Percentiles rank a stretch among this genome's conserved stretches.
Evolutionary conservation across 2,329 filamentous ascomycete genomes (phyloP).

Genomic region (Gliomastix tumulicola): DNA sequence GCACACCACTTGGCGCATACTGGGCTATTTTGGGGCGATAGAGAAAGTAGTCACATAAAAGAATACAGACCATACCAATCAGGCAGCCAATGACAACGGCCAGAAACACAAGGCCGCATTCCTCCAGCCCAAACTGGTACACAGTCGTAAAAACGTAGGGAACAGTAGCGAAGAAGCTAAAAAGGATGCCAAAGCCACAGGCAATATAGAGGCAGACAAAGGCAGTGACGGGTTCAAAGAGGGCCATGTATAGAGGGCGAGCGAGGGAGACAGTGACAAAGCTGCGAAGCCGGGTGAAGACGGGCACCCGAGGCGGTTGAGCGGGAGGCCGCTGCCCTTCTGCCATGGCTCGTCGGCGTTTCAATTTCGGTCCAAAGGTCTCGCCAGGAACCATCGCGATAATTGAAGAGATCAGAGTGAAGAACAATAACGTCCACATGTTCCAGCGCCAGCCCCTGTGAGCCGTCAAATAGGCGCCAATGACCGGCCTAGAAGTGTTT

Average conservation of each 20-base stretch:
- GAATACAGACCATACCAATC: constrained; percentile 1
- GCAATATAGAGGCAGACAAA: constrained; percentile 44
- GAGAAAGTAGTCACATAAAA: constrained; percentile 29
- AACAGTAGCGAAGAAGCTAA: constrained; percentile 44
- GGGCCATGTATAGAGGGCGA: constrained; percentile 49
- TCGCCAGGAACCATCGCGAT: constrained; percentile 37
- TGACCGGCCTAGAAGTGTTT: constrained; percentile 27
- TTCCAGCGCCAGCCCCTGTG: constrained; percentile 47
- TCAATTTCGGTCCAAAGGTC: constrained; percentile 48
- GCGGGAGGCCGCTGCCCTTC: constrained; percentile 17
- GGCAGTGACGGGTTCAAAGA: constrained; percentile 56
- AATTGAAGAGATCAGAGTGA: constrained; percentile 27
- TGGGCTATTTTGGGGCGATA: constrained; percentile 28
- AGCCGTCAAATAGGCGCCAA: constrained; percentile 38
- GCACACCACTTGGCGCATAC: constrained; percentile 21
- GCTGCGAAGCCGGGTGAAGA: constrained; percentile 12
- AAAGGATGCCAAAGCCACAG: constrained; percentile 44
- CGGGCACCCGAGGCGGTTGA: constrained; percentile 14
- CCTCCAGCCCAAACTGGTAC: constrained; percentile 34
- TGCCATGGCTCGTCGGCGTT: constrained; percentile 26
- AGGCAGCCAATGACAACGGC: constrained; percentile 37
- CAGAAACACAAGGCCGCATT: constrained; percentile 36
- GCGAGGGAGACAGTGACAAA: constrained; percentile 36
- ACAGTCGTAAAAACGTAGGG: constrained; percentile 37
- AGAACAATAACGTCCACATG: constrained; percentile 41